Base-by-base conservation (phyloP, 1,284 basidiomycete genomes). In the Ustilago tritici region DNA sequence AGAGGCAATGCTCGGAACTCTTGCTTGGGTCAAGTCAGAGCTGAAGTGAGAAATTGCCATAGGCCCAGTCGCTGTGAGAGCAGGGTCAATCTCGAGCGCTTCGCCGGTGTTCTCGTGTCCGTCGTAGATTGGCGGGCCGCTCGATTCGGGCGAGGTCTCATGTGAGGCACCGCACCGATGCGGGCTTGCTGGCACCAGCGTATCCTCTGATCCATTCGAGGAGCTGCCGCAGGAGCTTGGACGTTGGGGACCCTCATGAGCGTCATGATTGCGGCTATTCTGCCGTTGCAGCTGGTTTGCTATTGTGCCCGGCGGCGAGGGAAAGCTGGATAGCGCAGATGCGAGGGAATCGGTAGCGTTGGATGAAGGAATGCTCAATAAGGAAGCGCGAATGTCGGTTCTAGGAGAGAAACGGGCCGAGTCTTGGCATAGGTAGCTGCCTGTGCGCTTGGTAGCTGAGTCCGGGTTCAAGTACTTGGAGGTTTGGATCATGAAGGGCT, bases 251-350 rank as follows among this genome's bases (percentile, higher is more conserved):
- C 31, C 35, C 6, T 35, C 2, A 11, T 19, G 14, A 3, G 35
- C 8, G 12, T 9, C 31, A 31, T 28, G 56, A 19, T 19, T 19
- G 17, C 23, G 3, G 23, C 23, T 28, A 8, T 46, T 19, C 11
- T 19, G 43, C n/a, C 4, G 4, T 14, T 23, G 17, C 9, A 35
- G 41, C 14, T 50, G 17, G 23, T 11, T 11, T 12, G 10, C 32
- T 47, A 12, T 8, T 8, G 14, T 23, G 15, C 5, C n/a, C 3
- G 57, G 57, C 6, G 43, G 28, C 19, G 57, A 9, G 34, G 57
- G 57, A 28, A 57, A 57, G 11, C 10, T 46, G 38, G 56, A 43
- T 8, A 57, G 40, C 12, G 56, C 56, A 57, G 56, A 57, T 10
- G 34, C 56, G 14, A 57, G 41, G 8, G 56, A 57, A 8, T 57